Evolutionary conservation across 805 yeast genomes (phyloP).

Genomic region (Saccharomycopsis sp.): DNA sequence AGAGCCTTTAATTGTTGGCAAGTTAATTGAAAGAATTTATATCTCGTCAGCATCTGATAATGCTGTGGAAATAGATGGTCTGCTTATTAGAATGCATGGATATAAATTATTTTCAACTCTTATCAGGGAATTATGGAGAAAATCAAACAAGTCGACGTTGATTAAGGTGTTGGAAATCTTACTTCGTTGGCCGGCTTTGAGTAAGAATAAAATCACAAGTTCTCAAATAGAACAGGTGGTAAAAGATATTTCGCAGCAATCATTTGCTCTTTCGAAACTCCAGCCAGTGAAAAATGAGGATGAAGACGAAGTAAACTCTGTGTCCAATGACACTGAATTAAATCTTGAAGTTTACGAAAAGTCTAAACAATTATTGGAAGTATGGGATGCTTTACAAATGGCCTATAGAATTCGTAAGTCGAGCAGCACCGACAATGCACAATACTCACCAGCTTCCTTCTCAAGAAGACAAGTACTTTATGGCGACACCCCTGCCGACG

Average conservation of each 20-base stretch:
- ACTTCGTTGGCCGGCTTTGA: conserved; percentile 59
- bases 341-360: conserved; percentile 30
- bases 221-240: conserved; percentile 68
- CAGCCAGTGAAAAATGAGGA: conserved; percentile 25
- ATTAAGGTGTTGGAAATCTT: conserved; percentile 52
- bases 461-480: conserved; percentile 23
- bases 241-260: conserved; percentile 30
- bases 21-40: conserved; percentile 62
- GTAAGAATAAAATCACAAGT: conserved; percentile 69
- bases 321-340: conserved; percentile 19
- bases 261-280: not conserved
- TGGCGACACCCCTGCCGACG: conserved; percentile 1
- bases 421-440: conserved; percentile 24
- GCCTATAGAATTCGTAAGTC: conserved; percentile 80
- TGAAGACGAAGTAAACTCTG: conserved; percentile 23
- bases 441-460: conserved; percentile 12
- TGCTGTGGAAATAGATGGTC: conserved; percentile 39
- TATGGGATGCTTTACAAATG: conserved; percentile 71
- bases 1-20: conserved; percentile 55
- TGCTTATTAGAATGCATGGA: conserved; percentile 77
- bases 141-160: conserved; percentile 23
- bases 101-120: conserved; percentile 68
- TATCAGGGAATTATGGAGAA: conserved; percentile 34
- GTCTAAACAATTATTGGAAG: conserved; percentile 44
- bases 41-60: conserved; percentile 37